Conservation (phyloP, 2,329 filamentous ascomycete genomes). For the Teratosphaeria viscida region DNA sequence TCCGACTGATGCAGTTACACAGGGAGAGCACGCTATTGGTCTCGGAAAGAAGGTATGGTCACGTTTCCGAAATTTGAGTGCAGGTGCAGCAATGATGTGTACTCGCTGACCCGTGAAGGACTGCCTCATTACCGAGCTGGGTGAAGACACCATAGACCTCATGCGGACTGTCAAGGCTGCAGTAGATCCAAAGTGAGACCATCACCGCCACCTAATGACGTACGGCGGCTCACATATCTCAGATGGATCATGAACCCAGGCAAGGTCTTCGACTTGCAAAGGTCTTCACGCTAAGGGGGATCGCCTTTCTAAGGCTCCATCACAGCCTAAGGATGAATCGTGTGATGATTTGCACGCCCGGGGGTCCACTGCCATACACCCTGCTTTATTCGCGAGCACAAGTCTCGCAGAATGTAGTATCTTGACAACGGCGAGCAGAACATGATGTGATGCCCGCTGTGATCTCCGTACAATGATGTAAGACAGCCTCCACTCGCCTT, state of each 20-base stretch:
- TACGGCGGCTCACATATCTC: neutral
- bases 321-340: too few species aligned
- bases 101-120: slow-evolving; percentile 24
- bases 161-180: slow-evolving; percentile 79
- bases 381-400: too few species aligned
- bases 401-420: too few species aligned
- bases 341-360: too few species aligned
- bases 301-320: too few species aligned
- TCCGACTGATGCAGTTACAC: too few species aligned
- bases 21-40: slow-evolving; percentile 73
- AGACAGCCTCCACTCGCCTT: too few species aligned
- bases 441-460: too few species aligned
- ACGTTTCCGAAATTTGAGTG: neutral
- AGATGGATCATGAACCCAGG: slow-evolving; percentile 84
- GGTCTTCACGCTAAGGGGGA: neutral
- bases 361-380: too few species aligned
- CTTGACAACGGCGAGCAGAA: too few species aligned
- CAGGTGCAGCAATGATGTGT: neutral
- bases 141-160: slow-evolving; percentile 65
- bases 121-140: slow-evolving; percentile 67
- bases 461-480: too few species aligned
- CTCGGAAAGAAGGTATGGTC: slow-evolving; percentile 62
- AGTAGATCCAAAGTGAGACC: slow-evolving; percentile 51
- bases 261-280: slow-evolving; percentile 63
- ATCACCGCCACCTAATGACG: neutral